Conservation (phyloP, 2,329 filamentous ascomycete genomes). For the Coniochaeta prunicola region DNA sequence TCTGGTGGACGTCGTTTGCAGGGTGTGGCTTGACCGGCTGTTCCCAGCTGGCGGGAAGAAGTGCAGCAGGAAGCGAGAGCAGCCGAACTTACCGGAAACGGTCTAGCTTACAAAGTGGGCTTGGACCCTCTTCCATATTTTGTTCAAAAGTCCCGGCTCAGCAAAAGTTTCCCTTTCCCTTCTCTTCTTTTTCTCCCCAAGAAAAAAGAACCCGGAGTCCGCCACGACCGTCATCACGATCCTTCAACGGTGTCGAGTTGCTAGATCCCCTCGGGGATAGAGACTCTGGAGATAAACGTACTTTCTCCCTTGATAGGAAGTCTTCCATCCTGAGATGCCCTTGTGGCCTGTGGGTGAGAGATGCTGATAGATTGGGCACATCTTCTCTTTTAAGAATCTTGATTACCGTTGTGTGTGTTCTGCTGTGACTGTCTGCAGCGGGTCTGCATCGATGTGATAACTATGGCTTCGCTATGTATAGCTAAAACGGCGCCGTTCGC, state of each 20-base stretch:
- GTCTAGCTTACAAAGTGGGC: background rate
- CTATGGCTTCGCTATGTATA: background rate
- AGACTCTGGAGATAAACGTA: slow-evolving; percentile 49
- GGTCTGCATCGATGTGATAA: background rate
- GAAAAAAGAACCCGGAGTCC: slow-evolving; percentile 57
- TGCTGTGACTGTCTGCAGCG: background rate
- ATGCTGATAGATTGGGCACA: slow-evolving; percentile 57
- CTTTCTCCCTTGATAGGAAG: slow-evolving; percentile 56
- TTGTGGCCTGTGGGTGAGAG: slow-evolving; percentile 37
- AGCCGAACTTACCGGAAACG: background rate
- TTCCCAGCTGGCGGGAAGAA: background rate
- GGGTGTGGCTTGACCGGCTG: background rate
- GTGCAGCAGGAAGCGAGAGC: background rate
- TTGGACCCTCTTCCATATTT: slow-evolving; percentile 1
- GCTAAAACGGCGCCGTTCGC: background rate
- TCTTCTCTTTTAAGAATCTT: slow-evolving; percentile 20
- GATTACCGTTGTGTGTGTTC: background rate
- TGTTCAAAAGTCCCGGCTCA: background rate
- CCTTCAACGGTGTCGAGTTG: slow-evolving; percentile 53
- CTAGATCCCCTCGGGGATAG: slow-evolving; percentile 43
- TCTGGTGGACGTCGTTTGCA: background rate
- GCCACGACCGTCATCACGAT: slow-evolving; percentile 55
- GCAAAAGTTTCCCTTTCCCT: slow-evolving; percentile 21
- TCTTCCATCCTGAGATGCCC: slow-evolving; percentile 36
- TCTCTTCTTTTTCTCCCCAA: slow-evolving; percentile 38